These are phyloP conservation scores for Lecanicillium sp. DNA, from an alignment of 2,329 filamentous ascomycete genomes.

Conservation along the genomic window DNA sequence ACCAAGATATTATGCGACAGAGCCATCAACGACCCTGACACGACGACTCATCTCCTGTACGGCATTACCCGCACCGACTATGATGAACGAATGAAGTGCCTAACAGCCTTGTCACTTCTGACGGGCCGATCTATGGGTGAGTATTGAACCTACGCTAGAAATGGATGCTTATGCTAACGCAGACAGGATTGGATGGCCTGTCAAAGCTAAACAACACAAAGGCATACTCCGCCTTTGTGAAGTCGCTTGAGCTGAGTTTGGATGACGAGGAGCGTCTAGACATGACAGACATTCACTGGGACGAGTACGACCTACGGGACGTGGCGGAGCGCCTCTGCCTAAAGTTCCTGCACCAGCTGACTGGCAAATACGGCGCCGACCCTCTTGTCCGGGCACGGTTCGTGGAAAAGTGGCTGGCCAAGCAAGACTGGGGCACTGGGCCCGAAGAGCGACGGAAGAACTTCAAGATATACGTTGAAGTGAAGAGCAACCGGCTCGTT, in stretches of 20 bases:
- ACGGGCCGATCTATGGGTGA: conserved; percentile 32
- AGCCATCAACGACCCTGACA: conserved; percentile 49
- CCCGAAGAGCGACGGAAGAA: conserved; percentile 44
- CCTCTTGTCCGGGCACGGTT: conserved; percentile 56
- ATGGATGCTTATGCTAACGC: conserved; percentile 13
- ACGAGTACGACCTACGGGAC: conserved; percentile 56
- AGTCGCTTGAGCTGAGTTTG: conserved; percentile 50
- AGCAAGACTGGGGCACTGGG: conserved; percentile 59
- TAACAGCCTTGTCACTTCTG: conserved; percentile 49
- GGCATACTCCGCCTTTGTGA: conserved; percentile 50
- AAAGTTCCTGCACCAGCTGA: conserved; percentile 48
- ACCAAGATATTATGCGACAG: conserved; percentile 50
- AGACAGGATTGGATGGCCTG: conserved; percentile 28
- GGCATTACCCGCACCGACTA: conserved; percentile 53
- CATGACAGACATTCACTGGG: conserved; percentile 49
- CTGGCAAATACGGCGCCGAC: conserved; percentile 50
- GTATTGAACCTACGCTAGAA: not conserved
- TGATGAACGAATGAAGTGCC: conserved; percentile 47
- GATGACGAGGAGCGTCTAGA: conserved; percentile 40
- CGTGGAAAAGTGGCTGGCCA: conserved; percentile 65
- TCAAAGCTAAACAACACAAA: conserved; percentile 40
- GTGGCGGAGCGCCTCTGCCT: conserved; percentile 54
- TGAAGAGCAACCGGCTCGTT: conserved; percentile 43
- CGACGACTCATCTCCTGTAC: conserved; percentile 43
- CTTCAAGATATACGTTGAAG: conserved; percentile 43